Conservation (phyloP, 2,329 filamentous ascomycete species). For the Alternaria sp. region DNA sequence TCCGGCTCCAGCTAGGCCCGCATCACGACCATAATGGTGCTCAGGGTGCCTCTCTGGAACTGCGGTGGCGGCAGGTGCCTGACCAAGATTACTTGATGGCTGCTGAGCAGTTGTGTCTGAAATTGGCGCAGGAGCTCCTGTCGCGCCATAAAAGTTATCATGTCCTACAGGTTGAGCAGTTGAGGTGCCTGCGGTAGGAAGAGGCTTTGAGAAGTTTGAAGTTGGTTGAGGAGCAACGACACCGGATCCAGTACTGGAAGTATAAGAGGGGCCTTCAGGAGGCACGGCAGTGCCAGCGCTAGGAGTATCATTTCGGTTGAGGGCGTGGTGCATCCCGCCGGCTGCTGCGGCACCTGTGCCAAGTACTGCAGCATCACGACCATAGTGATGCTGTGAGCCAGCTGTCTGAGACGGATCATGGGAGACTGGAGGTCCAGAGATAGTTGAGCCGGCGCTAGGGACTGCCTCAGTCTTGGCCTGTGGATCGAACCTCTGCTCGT, state of each 20-base stretch:
- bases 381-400: slow-evolving; percentile 32
- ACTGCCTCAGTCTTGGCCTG: slow-evolving; percentile 15
- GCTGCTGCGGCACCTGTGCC: not conserved
- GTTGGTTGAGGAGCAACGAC: slow-evolving; percentile 5
- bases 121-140: slow-evolving; percentile 20
- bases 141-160: slow-evolving; percentile 18
- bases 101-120: slow-evolving; percentile 4
- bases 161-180: slow-evolving; percentile 4
- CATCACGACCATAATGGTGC: slow-evolving; percentile 39
- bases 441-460: slow-evolving; percentile 13
- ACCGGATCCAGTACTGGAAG: not conserved
- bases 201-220: slow-evolving; percentile 10
- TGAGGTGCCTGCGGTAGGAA: slow-evolving; percentile 5
- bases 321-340: not conserved
- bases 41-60: slow-evolving; percentile 16
- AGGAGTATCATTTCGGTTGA: slow-evolving; percentile 9
- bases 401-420: slow-evolving; percentile 12
- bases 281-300: slow-evolving; percentile 10
- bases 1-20: slow-evolving; percentile 29
- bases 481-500: slow-evolving; percentile 35
- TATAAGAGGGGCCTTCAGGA: not conserved
- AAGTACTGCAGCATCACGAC: slow-evolving; percentile 26
- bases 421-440: slow-evolving; percentile 19
- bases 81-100: not conserved
- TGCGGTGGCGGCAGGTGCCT: not conserved